Evolutionary conservation across 2,329 filamentous ascomycete species (phyloP), one percentile per base, ranked within the genome.

Genomic region (Cadophora sp.): DNA sequence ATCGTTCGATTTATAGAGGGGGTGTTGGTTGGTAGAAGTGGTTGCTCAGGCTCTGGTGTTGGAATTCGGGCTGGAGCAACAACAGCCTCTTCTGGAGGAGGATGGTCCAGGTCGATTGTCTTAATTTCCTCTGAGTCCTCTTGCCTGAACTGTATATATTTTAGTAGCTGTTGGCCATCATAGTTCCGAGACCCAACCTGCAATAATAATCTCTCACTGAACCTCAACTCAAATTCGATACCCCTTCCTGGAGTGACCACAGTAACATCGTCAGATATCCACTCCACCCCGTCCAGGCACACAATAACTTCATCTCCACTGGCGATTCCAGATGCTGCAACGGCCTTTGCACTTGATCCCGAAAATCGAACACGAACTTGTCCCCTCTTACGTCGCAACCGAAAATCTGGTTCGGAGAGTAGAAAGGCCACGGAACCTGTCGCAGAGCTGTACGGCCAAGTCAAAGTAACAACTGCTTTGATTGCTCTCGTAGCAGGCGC

Each of bases 361-460:
- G 84, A 83, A 72, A 97, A 93, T 50, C 90, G 87, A 59, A 94
- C 86, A 65, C 94, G 90, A 24, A 97, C 88, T 79, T 97, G 93
- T 14, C 95, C 95, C 71, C 87, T 90, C 48, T 85, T 83, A 69
- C 88, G 87, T 65, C 95, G 91, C 60, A 95, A 83, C 58, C 92
- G 90, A 75, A 94, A 91, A 77, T 97, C 93, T 55, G 89, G 89
- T 74, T 97, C 94, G 55, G 92, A 92, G 41, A 98, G 85, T 22
- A 96, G 85, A 60, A 97, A 89, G 30, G 93, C 90, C 72, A 94
- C 85, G 47, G 89, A 89, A 62, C 86, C 87, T 36, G 86, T 91
- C 30, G 93, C 88, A 24, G 91, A 91, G 71, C 92, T 97, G 79
- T 93, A 97, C 0, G 95, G 95, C 94, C 95, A 98, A 66, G 93